These are phyloP conservation scores for Phytopythium delawarense DNA, from an alignment of 352 stramenopile genomes.

Conservation along the genomic window DNA sequence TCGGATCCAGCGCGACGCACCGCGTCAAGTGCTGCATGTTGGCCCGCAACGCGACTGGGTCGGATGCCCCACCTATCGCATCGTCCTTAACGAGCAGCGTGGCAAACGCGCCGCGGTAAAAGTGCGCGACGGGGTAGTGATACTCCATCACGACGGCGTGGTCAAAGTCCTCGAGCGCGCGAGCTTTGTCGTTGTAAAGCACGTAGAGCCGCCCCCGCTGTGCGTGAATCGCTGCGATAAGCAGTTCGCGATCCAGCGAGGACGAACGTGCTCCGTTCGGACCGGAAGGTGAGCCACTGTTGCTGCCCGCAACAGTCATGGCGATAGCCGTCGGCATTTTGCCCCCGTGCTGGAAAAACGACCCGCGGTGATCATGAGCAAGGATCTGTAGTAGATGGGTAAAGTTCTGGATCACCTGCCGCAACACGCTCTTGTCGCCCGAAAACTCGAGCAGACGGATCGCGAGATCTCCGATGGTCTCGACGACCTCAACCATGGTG, in stretches of 20 bases:
- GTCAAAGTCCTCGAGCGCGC: conserved; percentile 58
- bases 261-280: conserved; percentile 1
- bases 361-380: conserved; percentile 28
- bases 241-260: conserved; percentile 37
- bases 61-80: not conserved
- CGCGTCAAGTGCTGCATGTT: conserved; percentile 53
- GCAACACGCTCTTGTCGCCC: conserved; percentile 47
- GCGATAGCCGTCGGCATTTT: not conserved
- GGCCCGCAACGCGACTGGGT: conserved; percentile 16
- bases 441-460: conserved; percentile 67
- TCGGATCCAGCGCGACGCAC: conserved; percentile 67
- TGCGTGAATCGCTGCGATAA: conserved; percentile 53
- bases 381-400: conserved; percentile 53
- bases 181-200: conserved; percentile 45
- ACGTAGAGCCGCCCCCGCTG: conserved; percentile 63
- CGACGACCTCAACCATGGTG: conserved; percentile 64
- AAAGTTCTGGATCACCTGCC: conserved; percentile 62
- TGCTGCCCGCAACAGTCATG: conserved; percentile 3
- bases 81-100: conserved; percentile 32
- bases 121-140: conserved; percentile 74
- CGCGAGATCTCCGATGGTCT: conserved; percentile 67
- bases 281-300: not conserved
- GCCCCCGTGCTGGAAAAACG: conserved; percentile 21
- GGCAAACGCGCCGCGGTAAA: conserved; percentile 69
- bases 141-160: conserved; percentile 75